phyloP scores from a whole-genome alignment of 441 rosid species.

The Populus hybrid region DNA sequence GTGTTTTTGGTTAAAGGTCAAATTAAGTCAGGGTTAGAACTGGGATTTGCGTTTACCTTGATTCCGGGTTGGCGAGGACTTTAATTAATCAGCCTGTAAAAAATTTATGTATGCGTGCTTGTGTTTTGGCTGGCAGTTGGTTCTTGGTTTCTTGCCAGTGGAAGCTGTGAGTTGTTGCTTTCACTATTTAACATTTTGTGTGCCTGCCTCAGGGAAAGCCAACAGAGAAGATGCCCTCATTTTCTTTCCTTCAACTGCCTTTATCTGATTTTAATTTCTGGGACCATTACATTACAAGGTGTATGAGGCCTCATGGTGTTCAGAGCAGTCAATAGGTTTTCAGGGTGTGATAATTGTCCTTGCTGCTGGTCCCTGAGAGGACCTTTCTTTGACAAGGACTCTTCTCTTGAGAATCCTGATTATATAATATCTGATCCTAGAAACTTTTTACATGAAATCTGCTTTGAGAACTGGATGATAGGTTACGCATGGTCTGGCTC shows the following conservation, averaged over 20 bases:
- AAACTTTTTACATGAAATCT: background rate
- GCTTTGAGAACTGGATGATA: background rate
- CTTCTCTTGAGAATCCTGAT: background rate
- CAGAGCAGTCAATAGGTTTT: slow-evolving; percentile 9
- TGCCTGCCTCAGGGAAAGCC: slow-evolving; percentile 11
- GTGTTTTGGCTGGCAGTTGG: slow-evolving; percentile 10
- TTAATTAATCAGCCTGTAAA: slow-evolving; percentile 27
- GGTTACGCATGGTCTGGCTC: background rate
- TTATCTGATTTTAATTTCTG: slow-evolving; percentile 2
- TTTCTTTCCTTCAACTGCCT: background rate
- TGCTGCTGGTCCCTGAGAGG: slow-evolving; percentile 21
- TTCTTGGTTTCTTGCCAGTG: slow-evolving; percentile 6
- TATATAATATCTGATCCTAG: background rate
- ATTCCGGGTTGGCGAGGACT: slow-evolving; percentile 22
- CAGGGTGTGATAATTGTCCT: slow-evolving; percentile 1
- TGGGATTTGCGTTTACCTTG: slow-evolving; percentile 26
- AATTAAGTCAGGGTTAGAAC: slow-evolving; percentile 22
- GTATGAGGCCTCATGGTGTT: background rate
- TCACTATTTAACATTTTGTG: slow-evolving; percentile 13
- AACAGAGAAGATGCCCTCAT: slow-evolving; percentile 9
- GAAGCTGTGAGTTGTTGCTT: slow-evolving; percentile 17
- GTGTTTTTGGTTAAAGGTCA: background rate
- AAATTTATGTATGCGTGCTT: slow-evolving; percentile 6
- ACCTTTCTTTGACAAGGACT: background rate
- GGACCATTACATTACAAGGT: slow-evolving; percentile 15